Percentiles rank a stretch among this genome's conserved stretches.
Evolutionary conservation across 2,329 filamentous ascomycete genomes (phyloP).

Genomic region (Fusarium mundagurra): DNA sequence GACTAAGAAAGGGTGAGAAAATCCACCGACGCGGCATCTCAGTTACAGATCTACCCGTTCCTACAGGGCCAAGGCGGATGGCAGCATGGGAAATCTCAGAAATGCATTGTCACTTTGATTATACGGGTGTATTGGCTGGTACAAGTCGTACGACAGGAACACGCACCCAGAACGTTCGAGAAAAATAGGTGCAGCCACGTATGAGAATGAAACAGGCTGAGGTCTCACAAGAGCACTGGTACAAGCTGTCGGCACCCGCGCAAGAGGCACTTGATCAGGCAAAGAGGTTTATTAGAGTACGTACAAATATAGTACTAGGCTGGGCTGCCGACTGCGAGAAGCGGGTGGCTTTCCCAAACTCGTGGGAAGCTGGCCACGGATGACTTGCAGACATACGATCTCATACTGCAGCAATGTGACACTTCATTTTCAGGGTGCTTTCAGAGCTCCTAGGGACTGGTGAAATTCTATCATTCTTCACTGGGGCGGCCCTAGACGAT

Average conservation of each 20-base stretch:
- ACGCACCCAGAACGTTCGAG: conserved; percentile 34
- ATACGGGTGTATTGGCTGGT: conserved; percentile 15
- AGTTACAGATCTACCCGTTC: background rate
- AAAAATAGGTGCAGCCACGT: conserved; percentile 38
- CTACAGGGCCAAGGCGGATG: conserved; percentile 3
- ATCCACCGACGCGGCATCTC: background rate
- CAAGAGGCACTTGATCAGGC: conserved; percentile 7
- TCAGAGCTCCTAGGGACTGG: conserved; percentile 4
- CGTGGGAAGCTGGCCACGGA: conserved; percentile 29
- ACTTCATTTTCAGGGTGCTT: conserved; percentile 15
- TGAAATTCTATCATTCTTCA: conserved; percentile 8
- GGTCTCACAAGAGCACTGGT: conserved; percentile 8
- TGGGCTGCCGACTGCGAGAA: conserved; percentile 6
- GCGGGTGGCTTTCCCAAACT: conserved; percentile 29
- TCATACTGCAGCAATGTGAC: conserved; percentile 35
- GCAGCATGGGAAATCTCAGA: conserved; percentile 10
- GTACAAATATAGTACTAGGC: conserved; percentile 10
- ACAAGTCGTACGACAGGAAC: conserved; percentile 29
- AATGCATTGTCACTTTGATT: conserved; percentile 23
- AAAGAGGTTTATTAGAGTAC: conserved; percentile 10
- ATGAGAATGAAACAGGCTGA: conserved; percentile 25
- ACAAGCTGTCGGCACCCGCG: conserved; percentile 16
- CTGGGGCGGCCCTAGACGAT: conserved; percentile 20
- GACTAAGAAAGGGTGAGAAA: conserved; percentile 16
- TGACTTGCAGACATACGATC: conserved; percentile 42